Evolutionary conservation across 495 filamentous ascomycete species (phyloP).

Genomic region (Lentithecium fluviatile): DNA sequence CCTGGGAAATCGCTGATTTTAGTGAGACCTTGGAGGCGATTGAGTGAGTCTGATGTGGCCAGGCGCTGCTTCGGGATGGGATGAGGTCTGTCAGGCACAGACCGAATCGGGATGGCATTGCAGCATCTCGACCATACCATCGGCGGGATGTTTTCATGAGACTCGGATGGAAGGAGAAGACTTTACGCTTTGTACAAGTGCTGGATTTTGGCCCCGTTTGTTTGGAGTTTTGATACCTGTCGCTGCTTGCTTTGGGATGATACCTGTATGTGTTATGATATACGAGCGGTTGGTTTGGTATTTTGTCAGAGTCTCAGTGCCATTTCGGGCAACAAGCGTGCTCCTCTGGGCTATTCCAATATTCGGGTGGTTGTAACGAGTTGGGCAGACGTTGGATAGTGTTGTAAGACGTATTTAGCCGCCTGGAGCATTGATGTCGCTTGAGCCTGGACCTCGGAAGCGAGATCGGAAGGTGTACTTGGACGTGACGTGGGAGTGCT

Average conservation of each 20-base stretch:
- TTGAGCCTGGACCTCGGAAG: conserved; percentile 12
- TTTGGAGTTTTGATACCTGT: not conserved
- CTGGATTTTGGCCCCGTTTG: not conserved
- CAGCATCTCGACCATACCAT: too few relatives aligned
- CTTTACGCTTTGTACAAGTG: not conserved
- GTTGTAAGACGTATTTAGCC: conserved; percentile 18
- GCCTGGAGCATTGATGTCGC: conserved; percentile 13
- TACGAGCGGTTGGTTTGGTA: not conserved
- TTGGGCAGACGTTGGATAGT: not conserved
- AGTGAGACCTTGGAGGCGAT: too few relatives aligned
- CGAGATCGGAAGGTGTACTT: conserved; percentile 3
- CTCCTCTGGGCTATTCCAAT: too few relatives aligned
- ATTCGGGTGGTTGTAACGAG: not conserved
- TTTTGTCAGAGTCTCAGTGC: not conserved
- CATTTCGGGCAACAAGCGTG: too few relatives aligned
- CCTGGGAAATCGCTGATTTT: too few relatives aligned
- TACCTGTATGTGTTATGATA: not conserved
- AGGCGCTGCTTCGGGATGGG: too few relatives aligned
- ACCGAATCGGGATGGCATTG: too few relatives aligned
- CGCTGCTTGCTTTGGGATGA: not conserved
- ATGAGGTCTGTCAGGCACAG: too few relatives aligned
- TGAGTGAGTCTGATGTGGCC: too few relatives aligned
- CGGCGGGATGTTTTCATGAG: too few relatives aligned
- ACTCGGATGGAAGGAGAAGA: too few relatives aligned
- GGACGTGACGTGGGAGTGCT: not conserved